Conservation (phyloP, 2,329 filamentous ascomycete species). For the Penicillium corylophilum region DNA sequence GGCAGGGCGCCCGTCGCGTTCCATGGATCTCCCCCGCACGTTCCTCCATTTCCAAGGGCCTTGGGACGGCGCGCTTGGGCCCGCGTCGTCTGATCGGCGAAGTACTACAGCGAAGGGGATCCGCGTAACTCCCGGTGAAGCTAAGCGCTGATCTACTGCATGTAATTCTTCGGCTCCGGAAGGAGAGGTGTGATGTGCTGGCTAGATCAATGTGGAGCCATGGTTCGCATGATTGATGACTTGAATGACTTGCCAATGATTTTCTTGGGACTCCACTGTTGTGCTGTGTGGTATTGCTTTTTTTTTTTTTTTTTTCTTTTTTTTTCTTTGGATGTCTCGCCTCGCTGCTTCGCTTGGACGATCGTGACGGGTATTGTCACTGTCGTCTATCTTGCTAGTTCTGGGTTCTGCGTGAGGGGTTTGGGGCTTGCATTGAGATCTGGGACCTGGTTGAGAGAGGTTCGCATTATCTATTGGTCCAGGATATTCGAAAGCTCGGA, state of each 20-base stretch:
- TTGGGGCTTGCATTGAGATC: too few relatives aligned
- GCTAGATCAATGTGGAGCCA: not conserved
- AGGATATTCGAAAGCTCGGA: constrained; percentile 5
- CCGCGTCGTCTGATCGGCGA: constrained; percentile 64
- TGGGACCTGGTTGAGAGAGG: too few relatives aligned
- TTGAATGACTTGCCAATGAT: not conserved
- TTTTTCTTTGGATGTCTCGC: too few relatives aligned
- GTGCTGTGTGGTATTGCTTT: too few relatives aligned
- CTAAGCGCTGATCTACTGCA: not conserved
- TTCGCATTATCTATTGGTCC: constrained; percentile 9
- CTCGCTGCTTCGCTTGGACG: too few relatives aligned
- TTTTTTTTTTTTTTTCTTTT: not conserved
- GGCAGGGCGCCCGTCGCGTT: constrained; percentile 58
- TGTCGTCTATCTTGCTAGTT: too few relatives aligned
- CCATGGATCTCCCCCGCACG: constrained; percentile 54
- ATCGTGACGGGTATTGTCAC: too few relatives aligned
- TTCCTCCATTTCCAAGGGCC: constrained; percentile 54
- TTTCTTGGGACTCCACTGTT: too few relatives aligned
- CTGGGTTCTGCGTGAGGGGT: too few relatives aligned
- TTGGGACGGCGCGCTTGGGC: constrained; percentile 57
- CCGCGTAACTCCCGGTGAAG: constrained; percentile 23
- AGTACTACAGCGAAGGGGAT: constrained; percentile 57
- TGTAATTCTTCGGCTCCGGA: not conserved
- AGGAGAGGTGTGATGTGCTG: not conserved
- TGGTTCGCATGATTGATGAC: not conserved